Conservation (phyloP, 2,329 filamentous ascomycete genomes). For the Apiospora rasikravindrae region DNA sequence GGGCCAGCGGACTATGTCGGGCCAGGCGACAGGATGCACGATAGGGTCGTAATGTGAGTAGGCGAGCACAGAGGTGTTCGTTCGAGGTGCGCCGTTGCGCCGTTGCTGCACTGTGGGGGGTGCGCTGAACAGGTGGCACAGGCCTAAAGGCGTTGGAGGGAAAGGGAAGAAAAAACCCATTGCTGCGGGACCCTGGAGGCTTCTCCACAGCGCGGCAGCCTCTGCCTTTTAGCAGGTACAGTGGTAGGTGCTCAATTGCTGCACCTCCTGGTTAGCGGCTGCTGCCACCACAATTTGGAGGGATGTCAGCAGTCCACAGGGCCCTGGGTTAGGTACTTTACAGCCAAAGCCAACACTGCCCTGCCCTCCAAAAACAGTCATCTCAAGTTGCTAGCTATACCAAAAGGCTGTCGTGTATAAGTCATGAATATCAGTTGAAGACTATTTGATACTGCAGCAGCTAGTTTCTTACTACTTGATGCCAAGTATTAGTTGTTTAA, state of each 20-base stretch:
- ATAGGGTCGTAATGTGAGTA: not conserved
- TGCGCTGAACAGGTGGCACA: slow-evolving; percentile 11
- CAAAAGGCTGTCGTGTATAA: not conserved
- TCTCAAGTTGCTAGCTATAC: not conserved
- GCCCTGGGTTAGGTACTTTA: not conserved
- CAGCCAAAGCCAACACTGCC: too few species aligned
- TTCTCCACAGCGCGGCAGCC: slow-evolving; percentile 14
- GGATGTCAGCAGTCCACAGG: not conserved
- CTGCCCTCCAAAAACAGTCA: too few species aligned
- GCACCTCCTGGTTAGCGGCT: not conserved
- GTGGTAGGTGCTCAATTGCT: not conserved
- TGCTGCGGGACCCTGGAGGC: slow-evolving; percentile 1
- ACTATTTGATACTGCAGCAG: not conserved
- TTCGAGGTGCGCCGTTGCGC: too few species aligned
- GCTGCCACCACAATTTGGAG: not conserved
- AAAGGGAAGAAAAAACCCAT: not conserved
- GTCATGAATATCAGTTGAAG: not conserved
- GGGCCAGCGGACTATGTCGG: not conserved
- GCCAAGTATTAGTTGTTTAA: not conserved
- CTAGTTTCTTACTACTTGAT: not conserved
- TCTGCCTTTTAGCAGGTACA: not conserved
- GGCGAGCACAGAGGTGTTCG: not conserved
- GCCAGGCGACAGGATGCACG: not conserved
- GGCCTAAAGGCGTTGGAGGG: not conserved
- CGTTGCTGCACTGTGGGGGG: slow-evolving; percentile 11